A percentile compares a stretch with the other conserved stretches of the same genome.
These are phyloP conservation scores for Apiospora hydei DNA, from an alignment of 2,329 filamentous ascomycete species.

Conservation along the genomic window DNA sequence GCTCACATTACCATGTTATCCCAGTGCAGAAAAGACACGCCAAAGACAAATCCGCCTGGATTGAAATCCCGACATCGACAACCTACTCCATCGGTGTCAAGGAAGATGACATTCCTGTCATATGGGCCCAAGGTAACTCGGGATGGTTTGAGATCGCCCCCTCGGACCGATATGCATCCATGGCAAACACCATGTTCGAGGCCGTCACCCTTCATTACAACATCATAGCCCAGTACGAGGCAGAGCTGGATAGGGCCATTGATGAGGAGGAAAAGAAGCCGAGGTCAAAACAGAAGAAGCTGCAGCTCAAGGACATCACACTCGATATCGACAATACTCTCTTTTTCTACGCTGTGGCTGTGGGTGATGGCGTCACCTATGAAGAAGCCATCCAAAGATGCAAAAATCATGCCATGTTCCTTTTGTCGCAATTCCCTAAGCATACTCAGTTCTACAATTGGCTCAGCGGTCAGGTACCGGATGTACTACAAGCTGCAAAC, in stretches of 20 bases:
- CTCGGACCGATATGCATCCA: slow-evolving; percentile 60
- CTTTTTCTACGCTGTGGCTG: slow-evolving; percentile 56
- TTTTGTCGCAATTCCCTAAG: slow-evolving; percentile 59
- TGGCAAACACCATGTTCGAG: slow-evolving; percentile 67
- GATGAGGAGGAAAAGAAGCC: slow-evolving; percentile 44
- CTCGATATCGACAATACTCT: slow-evolving; percentile 42
- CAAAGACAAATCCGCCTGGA: slow-evolving; percentile 42
- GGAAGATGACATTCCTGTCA: slow-evolving; percentile 58
- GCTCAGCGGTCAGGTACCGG: slow-evolving; percentile 46
- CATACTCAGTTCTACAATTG: slow-evolving; percentile 59
- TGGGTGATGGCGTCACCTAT: slow-evolving; percentile 60
- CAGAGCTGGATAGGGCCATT: slow-evolving; percentile 41
- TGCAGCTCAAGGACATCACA: slow-evolving; percentile 32
- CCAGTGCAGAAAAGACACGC: slow-evolving; percentile 45
- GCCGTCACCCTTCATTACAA: slow-evolving; percentile 71
- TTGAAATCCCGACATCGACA: slow-evolving; percentile 61
- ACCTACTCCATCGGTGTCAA: slow-evolving; percentile 62
- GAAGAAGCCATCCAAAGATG: slow-evolving; percentile 57
- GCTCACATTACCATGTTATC: background rate
- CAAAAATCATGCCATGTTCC: slow-evolving; percentile 57
- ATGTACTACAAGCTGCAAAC: slow-evolving; percentile 3
- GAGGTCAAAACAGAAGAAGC: slow-evolving; percentile 36
- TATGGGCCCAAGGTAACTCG: slow-evolving; percentile 70
- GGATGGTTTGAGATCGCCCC: slow-evolving; percentile 76
- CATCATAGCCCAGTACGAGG: slow-evolving; percentile 63